Evolutionary conservation across 2,329 filamentous ascomycete species (phyloP).

Genomic region (Macrophomina pseudophaseolina): DNA sequence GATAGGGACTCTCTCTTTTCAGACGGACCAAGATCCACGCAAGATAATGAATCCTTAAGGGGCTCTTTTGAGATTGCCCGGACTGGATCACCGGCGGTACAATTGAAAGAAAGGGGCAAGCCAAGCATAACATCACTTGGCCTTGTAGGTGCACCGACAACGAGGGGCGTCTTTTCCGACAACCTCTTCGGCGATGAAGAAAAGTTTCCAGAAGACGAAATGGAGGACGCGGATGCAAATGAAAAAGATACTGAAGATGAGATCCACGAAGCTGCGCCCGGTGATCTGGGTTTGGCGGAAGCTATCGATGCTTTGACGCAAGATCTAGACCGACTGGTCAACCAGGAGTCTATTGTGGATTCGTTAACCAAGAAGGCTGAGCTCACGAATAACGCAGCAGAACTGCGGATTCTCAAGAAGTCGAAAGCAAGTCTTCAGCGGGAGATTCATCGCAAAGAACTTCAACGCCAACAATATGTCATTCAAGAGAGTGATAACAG

Average conservation of each 20-base stretch:
- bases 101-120: constrained; percentile 62
- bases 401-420: constrained; percentile 88
- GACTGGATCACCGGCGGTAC: constrained; percentile 47
- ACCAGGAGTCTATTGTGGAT: constrained; percentile 90
- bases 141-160: constrained; percentile 82
- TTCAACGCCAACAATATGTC: constrained; percentile 95
- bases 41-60: constrained; percentile 65
- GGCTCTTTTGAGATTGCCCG: constrained; percentile 65
- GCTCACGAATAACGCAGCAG: constrained; percentile 93
- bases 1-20: constrained; percentile 69
- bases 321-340: constrained; percentile 85
- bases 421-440: constrained; percentile 91
- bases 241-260: constrained; percentile 74
- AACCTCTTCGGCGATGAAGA: constrained; percentile 91
- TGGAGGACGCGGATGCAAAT: constrained; percentile 70
- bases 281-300: constrained; percentile 90
- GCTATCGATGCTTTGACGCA: constrained; percentile 86
- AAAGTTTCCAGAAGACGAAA: constrained; percentile 83
- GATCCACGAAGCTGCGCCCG: constrained; percentile 91
- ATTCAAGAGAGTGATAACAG: constrained; percentile 98
- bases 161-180: constrained; percentile 90
- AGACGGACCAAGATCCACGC: constrained; percentile 57
- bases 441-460: constrained; percentile 90
- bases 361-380: constrained; percentile 93
- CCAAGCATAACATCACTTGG: constrained; percentile 91